A percentile compares a stretch with the other conserved stretches of the same genome.
Evolutionary conservation across 2,329 filamentous ascomycete genomes (phyloP).

Genomic region (Aspergillus hiratsukae): DNA sequence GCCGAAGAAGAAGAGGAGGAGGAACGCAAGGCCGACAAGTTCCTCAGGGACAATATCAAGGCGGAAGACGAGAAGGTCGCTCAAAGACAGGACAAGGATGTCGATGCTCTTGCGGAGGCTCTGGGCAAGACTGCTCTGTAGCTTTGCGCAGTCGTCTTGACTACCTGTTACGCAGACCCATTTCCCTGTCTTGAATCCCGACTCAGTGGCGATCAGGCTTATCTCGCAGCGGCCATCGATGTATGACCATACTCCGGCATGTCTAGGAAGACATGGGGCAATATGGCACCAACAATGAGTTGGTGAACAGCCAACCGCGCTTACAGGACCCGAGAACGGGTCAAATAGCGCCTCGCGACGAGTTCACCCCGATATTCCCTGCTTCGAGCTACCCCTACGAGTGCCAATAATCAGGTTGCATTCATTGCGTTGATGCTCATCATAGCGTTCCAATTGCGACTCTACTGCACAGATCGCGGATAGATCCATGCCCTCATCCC

Average conservation of each 20-base stretch:
- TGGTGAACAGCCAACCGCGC: neutral
- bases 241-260: neutral
- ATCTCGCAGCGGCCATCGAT: neutral
- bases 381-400: neutral
- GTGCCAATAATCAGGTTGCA: neutral
- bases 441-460: neutral
- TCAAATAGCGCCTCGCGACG: neutral
- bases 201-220: neutral
- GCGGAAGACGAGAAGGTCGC: slow-evolving; percentile 59
- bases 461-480: neutral
- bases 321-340: neutral
- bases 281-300: neutral
- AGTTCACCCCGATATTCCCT: neutral
- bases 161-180: neutral
- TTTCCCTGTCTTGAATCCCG: neutral
- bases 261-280: slow-evolving; percentile 1
- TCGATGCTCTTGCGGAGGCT: slow-evolving; percentile 73
- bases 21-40: slow-evolving; percentile 55
- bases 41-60: slow-evolving; percentile 61
- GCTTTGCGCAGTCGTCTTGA: slow-evolving; percentile 1
- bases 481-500: neutral
- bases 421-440: neutral
- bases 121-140: slow-evolving; percentile 62
- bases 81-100: slow-evolving; percentile 71
- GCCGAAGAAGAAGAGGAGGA: slow-evolving; percentile 63